phyloP scores from a whole-genome alignment of 2,329 filamentous ascomycete genomes.

The Diaporthe citriasiana region DNA sequence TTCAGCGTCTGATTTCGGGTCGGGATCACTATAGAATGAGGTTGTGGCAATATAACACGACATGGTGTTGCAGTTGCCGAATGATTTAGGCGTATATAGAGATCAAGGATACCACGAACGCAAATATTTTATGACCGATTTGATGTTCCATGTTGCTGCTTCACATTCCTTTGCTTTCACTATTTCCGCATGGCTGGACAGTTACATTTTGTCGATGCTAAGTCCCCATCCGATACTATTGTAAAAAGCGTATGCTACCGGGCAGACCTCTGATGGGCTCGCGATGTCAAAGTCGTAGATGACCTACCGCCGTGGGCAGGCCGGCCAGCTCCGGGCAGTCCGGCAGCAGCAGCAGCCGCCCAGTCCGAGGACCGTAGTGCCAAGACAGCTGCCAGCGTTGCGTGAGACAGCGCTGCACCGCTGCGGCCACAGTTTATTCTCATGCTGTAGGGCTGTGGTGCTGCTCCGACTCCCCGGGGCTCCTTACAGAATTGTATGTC shows the following conservation, averaged over 20 bases:
- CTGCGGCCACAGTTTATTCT: conserved; percentile 8
- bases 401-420: conserved; percentile 1
- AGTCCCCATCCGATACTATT: not conserved
- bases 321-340: not conserved
- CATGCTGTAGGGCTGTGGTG: not conserved
- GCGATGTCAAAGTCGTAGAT: too few species aligned
- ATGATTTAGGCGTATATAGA: conserved; percentile 10
- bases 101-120: conserved; percentile 16
- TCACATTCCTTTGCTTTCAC: too few species aligned
- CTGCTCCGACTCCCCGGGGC: not conserved
- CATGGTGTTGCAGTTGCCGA: not conserved
- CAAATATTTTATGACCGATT: not conserved
- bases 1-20: conserved; percentile 2
- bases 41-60: not conserved
- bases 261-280: not conserved
- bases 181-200: not conserved
- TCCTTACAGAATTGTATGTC: not conserved
- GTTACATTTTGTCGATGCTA: not conserved
- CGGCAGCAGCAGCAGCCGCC: not conserved
- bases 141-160: not conserved
- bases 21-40: not conserved
- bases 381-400: not conserved
- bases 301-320: not conserved
- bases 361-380: not conserved
- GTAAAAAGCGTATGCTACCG: not conserved